Evolutionary conservation across 768 basidiomycete species (phyloP), one percentile per base, ranked within the genome.

Genomic region (Panaeolus cyanescens): DNA sequence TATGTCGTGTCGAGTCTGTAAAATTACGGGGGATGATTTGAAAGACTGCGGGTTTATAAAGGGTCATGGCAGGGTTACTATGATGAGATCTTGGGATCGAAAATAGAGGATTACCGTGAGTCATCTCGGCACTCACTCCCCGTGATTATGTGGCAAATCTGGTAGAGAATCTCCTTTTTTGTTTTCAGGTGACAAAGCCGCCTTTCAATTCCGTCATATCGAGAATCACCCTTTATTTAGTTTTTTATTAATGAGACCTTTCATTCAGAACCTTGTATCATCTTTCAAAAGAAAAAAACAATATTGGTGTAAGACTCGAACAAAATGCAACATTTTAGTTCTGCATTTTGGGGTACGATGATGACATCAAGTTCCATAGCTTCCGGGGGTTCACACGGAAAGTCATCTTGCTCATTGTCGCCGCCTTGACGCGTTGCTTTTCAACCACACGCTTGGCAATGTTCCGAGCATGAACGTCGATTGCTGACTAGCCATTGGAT

Each of bases 351-450:
- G 45, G 45, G 40, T 13, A 28, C 30, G 45, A 50, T 50, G 45
- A 50, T 50, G 45, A 50, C 45, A 50, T 50, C 15, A 25, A 25
- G 45, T 50, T 50, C 45, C 45, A 50, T n/a, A 25, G 6, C 45
- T 50, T 50, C 45, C 45, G 45, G 45, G 25, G 45, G 45, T 50
- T 50, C 45, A 50, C 45, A 50, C 45, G 45, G 45, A 50, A n/a
- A 50, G 10, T 50, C 45, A 50, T 50, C 45, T 28, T 50, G 45
- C 45, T 50, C 45, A 50, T 25, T 50, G 39, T 20, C 45, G 45
- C 45, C 45, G 45, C 45, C 10, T 50, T 13, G 45, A 50, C 45
- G 45, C 45, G 45, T 50, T 50, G 22, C 25, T 30, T 50, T 45
- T 50, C 30, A 50, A 25, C 22, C 22, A 22, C 20, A 42, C 22